Base-by-base conservation (phyloP, 2,329 filamentous ascomycete genomes). In the Xylariaceae sp. region DNA sequence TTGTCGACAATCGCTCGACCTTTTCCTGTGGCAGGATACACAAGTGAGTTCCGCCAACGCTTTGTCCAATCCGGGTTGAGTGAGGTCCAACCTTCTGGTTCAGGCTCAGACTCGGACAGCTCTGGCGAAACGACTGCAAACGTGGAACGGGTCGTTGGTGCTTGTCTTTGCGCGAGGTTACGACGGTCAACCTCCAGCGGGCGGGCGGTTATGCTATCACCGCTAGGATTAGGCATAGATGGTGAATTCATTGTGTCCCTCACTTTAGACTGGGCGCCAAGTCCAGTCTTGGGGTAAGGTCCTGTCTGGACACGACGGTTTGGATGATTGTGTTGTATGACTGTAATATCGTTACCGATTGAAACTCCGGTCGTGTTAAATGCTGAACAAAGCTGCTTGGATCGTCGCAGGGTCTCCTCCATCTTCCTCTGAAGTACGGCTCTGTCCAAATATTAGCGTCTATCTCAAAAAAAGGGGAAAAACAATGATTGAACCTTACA, bases 1-100 rank as follows among this genome's bases (percentile, higher is more conserved):
- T 82, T 85, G 58, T 89, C 83, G 1, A 94, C 84, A 1, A 81
- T 84, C 1, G 87, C 84, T 61, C 85, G 81, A 53, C 83, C 82
- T 56, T 80, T 82, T 2, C 84, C 84, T 30, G 74, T 76, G 4
- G 75, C 67, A 2, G 85, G 86, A 69, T 84, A 91, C 1, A 85
- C 76, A 1, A 92, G 76, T 1, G 87, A 81, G 53, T 77, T 77
- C 13, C 78, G 74, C 84, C 84, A 88, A 0, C 73, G 61, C 13
- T 73, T 73, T 39, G 72, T 72, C 85, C 85, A 88, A 2, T 72
- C 72, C 5, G 75, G 75, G 63, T 87, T 75, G 30, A 73, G 61
- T 5, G 69, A 66, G 1, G 82, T 82, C 84, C 84, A 88, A 11
- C 72, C 67, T 45, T 71, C 68, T 15, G 60, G 65, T 18, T 62